Base-by-base conservation (phyloP, 176 grass and related monocot genomes). In the Triticum urartu region DNA sequence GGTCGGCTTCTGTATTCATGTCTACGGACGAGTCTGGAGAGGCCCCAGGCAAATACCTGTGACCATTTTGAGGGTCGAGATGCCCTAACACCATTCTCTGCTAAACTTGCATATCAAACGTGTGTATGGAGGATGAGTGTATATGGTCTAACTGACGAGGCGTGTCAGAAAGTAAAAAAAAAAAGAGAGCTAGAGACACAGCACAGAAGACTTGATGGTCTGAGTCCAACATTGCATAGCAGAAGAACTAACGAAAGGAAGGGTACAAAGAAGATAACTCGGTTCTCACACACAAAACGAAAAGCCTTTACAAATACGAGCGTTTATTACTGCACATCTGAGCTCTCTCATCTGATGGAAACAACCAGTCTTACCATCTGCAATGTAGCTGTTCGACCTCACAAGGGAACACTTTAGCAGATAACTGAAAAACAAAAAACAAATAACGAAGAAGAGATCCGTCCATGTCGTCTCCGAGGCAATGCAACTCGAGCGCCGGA, bases 271-370 rank as follows among this genome's bases (percentile, higher is more conserved):
- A 56, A 42, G 39, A 72, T 60, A 9, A 9, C 22, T 82, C 17
- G 0, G 15, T 64, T 82, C 3, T 28, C 40, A 80, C 67, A 85
- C 64, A 68, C 77, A 89, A 43, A 81, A 60, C 10, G 13, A 77
- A 89, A 85, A 26, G 26, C 47, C 28, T 85, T 80, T 47, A 25
- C 60, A 85, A 76, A 77, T 81, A 68, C 64, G 52, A 90, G 79
- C 78, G 20, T 78, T 89, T 86, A 81, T 81, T 86, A 69, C 39
- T 90, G 76, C 88, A 90, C 47, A 89, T 69, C 48, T 36, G 72
- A 18, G 64, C 78, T 62, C 68, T 70, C 50, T 75, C 22, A 86
- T 86, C 15, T 86, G 88, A 81, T 12, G 25, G 62, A 70, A 62
- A 67, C 17, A 62, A 67, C 17, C 42, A 75, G 15, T 80, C 67